These are phyloP conservation scores for Candida hispaniensis DNA, from an alignment of 805 yeast species.

Conservation along the genomic window DNA sequence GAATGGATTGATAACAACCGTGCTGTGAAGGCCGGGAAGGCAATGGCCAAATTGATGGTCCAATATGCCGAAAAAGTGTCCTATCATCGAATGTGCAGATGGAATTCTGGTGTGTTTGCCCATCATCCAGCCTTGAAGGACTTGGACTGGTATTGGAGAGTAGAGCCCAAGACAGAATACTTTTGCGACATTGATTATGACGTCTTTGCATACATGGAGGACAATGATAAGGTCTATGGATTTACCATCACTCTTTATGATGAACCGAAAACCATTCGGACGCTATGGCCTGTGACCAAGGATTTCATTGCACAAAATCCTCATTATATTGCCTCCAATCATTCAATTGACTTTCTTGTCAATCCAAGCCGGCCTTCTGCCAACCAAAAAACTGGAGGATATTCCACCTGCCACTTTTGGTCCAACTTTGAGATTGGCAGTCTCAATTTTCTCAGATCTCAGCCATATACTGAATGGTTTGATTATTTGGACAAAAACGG, in stretches of 20 bases:
- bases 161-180: slow-evolving; percentile 64
- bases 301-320: slow-evolving; percentile 48
- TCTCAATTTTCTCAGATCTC: neutral
- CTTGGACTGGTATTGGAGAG: slow-evolving; percentile 67
- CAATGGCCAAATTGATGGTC: slow-evolving; percentile 27
- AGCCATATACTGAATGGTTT: too few species aligned
- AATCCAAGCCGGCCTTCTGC: slow-evolving; percentile 3
- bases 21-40: slow-evolving; percentile 33
- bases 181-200: slow-evolving; percentile 65
- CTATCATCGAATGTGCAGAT: slow-evolving; percentile 80
- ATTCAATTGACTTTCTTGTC: slow-evolving; percentile 36
- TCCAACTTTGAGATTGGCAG: neutral
- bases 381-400: too few species aligned
- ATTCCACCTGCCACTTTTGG: neutral
- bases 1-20: slow-evolving; percentile 38
- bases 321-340: slow-evolving; percentile 47
- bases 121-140: slow-evolving; percentile 51
- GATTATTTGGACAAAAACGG: too few species aligned
- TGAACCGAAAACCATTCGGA: slow-evolving; percentile 47
- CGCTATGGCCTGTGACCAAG: slow-evolving; percentile 62
- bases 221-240: slow-evolving; percentile 60
- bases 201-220: slow-evolving; percentile 62
- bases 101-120: slow-evolving; percentile 55
- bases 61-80: slow-evolving; percentile 53
- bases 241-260: slow-evolving; percentile 62